These are phyloP conservation scores for Diversispora eburnea DNA, from an alignment of 192 early-diverging fungal genomes.

Conservation along the genomic window DNA sequence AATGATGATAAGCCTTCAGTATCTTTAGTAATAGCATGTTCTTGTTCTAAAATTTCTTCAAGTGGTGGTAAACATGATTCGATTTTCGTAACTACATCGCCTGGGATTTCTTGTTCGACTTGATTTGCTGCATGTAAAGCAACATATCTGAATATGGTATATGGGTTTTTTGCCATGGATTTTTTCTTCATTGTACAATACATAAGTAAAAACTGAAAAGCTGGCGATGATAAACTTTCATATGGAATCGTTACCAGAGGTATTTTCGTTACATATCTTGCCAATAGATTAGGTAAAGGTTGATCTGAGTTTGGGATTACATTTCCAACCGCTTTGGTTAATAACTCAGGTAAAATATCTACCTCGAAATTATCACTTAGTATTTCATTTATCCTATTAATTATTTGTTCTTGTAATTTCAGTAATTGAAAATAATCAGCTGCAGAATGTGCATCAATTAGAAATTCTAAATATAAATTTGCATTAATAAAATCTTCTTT, in stretches of 20 bases:
- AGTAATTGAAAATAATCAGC: slow-evolving; percentile 16
- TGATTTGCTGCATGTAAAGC: too few relatives aligned
- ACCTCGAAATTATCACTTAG: not conserved
- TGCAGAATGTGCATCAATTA: not conserved
- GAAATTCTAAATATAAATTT: not conserved
- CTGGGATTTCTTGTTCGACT: too few relatives aligned
- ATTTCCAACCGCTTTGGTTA: not conserved
- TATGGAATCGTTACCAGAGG: not conserved
- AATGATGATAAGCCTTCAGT: not conserved
- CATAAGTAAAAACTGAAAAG: not conserved
- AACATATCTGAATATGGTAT: not conserved
- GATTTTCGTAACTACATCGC: too few relatives aligned
- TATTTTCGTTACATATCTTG: not conserved
- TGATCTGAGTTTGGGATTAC: not conserved
- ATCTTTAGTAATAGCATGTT: not conserved
- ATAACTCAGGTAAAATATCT: not conserved
- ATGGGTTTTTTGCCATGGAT: not conserved
- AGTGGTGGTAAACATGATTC: too few relatives aligned
- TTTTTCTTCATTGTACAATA: not conserved
- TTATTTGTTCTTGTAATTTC: not conserved
- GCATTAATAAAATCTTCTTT: too few relatives aligned
- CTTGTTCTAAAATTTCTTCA: not conserved
- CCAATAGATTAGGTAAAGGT: not conserved
- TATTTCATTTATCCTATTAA: not conserved
- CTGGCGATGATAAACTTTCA: not conserved